Evolutionary conservation across 805 yeast species (phyloP), one percentile per base, ranked within the genome.

Genomic region (Kodamaea jinghongensis): DNA sequence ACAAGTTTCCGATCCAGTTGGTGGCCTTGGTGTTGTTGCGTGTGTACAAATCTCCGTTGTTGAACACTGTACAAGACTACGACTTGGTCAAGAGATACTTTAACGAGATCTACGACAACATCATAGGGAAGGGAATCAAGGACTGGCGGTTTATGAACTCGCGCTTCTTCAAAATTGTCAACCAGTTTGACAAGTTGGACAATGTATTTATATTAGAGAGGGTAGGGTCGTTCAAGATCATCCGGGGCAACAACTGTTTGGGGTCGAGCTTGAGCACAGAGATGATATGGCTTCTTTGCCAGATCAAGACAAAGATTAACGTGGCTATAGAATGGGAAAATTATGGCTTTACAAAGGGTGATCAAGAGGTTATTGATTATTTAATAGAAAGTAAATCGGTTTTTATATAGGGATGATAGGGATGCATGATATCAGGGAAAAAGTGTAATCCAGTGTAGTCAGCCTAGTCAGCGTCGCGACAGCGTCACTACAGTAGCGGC

Each of bases 211-310:
- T 45, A 6, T 17, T 38, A 15, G 39, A 41, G 25, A 38, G 28
- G 23, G 22, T 32, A 9, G 6, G 31, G 27, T 9, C 58, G 3
- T 60, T 60, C 41, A 60, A 61, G 36, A 47, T 69, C 28, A 52
- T 69, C 14, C 54, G 54, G 34, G 64, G 65, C 63, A 54, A 59
- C 39, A 56, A 56, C 39, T 58, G 63, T 44, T 54, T 67, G 34
- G 63, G 59, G 6, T 58, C 67, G 15, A 60, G 66, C 36, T 55
- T 69, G 38, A 51, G 51, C 29, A 66, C 65, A 46, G 75, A 69
- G 48, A 46, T 69, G 52, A 59, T 65, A 16, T 68, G 70, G 70
- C 52, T 56, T 25, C 60, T 66, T 15, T 64, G 63, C 48, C 55
- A 54, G 29, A 45, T 51, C 33, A 58, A 32, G 12, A 11, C 12